Percentiles rank a stretch among this genome's conserved stretches.
These are phyloP conservation scores for Saccharomycopsis sp. DNA, from an alignment of 805 yeast genomes.

Conservation along the genomic window DNA sequence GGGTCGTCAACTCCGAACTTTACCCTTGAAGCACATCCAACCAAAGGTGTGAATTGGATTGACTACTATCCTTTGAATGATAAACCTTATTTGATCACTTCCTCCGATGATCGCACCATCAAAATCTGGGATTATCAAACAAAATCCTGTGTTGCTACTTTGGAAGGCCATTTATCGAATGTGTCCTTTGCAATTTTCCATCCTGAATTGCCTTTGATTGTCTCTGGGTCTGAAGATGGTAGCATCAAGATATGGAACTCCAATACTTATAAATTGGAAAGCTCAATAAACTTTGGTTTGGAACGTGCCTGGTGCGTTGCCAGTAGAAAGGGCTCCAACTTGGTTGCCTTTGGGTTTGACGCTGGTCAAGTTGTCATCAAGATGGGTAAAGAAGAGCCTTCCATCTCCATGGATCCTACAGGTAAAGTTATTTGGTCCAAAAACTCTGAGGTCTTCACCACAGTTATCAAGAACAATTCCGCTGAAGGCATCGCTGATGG, in stretches of 20 bases:
- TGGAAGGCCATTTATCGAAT: slow-evolving; percentile 89
- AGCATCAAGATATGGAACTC: slow-evolving; percentile 93
- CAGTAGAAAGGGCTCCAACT: slow-evolving; percentile 52
- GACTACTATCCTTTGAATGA: slow-evolving; percentile 97
- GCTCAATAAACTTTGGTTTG: slow-evolving; percentile 80
- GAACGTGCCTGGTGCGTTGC: slow-evolving; percentile 97
- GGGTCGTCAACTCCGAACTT: slow-evolving; percentile 84
- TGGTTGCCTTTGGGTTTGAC: slow-evolving; percentile 89
- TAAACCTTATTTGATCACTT: slow-evolving; percentile 88
- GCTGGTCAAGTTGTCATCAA: slow-evolving; percentile 85
- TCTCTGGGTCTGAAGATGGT: slow-evolving; percentile 96
- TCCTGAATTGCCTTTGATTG: slow-evolving; percentile 89
- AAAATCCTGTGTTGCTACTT: slow-evolving; percentile 86
- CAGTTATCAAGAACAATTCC: slow-evolving; percentile 58
- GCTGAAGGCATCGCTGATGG: slow-evolving; percentile 68
- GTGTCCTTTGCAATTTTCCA: slow-evolving; percentile 97
- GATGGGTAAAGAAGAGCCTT: slow-evolving; percentile 90
- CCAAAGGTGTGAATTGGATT: slow-evolving; percentile 90
- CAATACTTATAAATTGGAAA: slow-evolving; percentile 86
- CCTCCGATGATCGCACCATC: slow-evolving; percentile 84
- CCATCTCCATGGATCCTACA: slow-evolving; percentile 83
- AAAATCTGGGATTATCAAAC: slow-evolving; percentile 97
- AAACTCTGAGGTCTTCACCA: slow-evolving; percentile 79
- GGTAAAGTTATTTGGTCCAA: slow-evolving; percentile 90
- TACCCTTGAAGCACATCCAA: slow-evolving; percentile 83